Conservation (phyloP, 441 rosid genomes). For the Viola pubescens region DNA sequence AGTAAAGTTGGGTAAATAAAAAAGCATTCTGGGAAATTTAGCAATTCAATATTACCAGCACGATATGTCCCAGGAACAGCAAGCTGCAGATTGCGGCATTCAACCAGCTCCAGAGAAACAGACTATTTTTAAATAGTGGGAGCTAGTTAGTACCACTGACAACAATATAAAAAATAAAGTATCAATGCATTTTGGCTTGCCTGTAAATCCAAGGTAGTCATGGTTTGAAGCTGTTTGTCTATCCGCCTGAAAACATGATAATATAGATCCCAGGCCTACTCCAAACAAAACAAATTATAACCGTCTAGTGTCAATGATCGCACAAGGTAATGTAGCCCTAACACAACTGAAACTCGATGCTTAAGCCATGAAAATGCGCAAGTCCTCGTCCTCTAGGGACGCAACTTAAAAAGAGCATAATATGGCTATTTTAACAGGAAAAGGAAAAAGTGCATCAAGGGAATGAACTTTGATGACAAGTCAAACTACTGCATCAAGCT, state of each 20-base stretch:
- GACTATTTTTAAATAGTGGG: conserved; percentile 42
- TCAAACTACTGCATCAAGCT: too few relatives aligned
- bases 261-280: conserved; percentile 98
- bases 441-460: too few relatives aligned
- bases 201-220: conserved; percentile 91
- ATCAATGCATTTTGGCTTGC: conserved; percentile 33
- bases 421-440: too few relatives aligned
- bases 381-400: too few relatives aligned
- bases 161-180: conserved; percentile 14
- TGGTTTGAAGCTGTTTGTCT: conserved; percentile 91
- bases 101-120: conserved; percentile 92
- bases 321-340: background rate
- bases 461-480: too few relatives aligned
- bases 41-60: conserved; percentile 49
- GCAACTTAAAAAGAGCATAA: too few relatives aligned
- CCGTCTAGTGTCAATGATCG: background rate
- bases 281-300: conserved; percentile 24
- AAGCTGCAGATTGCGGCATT: conserved; percentile 87
- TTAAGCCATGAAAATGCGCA: too few relatives aligned
- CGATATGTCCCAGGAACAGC: conserved; percentile 99
- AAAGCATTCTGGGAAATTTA: conserved; percentile 4
- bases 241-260: conserved; percentile 94
- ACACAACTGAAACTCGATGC: too few relatives aligned
- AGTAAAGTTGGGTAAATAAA: conserved; percentile 11
- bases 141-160: conserved; percentile 23